Conservation (phyloP, 805 yeast species). For the Pichia eremophila region DNA sequence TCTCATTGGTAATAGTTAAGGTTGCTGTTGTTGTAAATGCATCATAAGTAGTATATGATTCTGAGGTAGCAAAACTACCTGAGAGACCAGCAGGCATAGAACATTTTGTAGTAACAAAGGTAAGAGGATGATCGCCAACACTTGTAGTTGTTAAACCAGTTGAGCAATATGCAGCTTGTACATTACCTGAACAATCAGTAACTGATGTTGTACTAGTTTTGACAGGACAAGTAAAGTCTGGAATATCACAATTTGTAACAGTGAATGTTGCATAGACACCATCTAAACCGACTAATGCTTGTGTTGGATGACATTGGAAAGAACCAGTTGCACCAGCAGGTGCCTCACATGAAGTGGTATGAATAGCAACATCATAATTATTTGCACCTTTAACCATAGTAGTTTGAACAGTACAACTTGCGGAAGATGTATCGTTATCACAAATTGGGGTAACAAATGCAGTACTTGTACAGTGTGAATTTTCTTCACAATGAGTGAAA, state of each 20-base stretch:
- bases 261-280: conserved; percentile 7
- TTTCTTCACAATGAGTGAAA: conserved; percentile 9
- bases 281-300: conserved; percentile 3
- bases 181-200: neutral
- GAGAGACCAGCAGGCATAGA: neutral
- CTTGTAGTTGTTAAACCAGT: neutral
- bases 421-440: conserved; percentile 1
- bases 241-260: conserved; percentile 11
- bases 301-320: conserved; percentile 9
- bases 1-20: neutral
- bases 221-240: conserved; percentile 5
- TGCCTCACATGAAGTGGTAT: conserved; percentile 10
- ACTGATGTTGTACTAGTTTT: neutral
- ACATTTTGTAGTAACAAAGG: conserved; percentile 3
- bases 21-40: neutral
- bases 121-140: neutral
- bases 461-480: conserved; percentile 10
- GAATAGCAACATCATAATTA: conserved; percentile 3
- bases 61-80: conserved; percentile 1
- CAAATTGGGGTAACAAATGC: conserved; percentile 9
- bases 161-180: neutral
- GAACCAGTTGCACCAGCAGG: conserved; percentile 11
- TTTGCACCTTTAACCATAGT: conserved; percentile 3
- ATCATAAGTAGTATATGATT: neutral
- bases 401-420: conserved; percentile 7